Conservation (phyloP, 1,284 basidiomycete genomes). For the Singerocomus inundabilis region DNA sequence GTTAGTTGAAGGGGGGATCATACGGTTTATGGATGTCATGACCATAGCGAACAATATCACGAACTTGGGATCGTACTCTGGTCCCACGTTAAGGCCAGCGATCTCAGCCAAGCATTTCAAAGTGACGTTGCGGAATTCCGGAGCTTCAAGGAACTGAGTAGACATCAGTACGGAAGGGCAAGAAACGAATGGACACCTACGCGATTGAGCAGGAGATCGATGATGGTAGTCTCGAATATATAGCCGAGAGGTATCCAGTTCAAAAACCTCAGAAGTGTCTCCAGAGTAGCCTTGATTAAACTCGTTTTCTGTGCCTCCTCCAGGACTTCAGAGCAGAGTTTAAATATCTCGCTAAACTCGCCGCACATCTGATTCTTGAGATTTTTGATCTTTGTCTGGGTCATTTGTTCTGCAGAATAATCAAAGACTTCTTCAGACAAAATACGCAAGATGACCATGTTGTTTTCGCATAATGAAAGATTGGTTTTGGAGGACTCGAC, state of each 20-base stretch:
- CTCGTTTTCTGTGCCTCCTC: constrained; percentile 98
- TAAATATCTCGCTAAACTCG: constrained; percentile 96
- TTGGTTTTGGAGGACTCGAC: constrained; percentile 97
- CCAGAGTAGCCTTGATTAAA: constrained; percentile 92
- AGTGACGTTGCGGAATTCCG: constrained; percentile 97
- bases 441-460: constrained; percentile 99
- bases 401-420: constrained; percentile 99
- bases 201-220: constrained; percentile 88
- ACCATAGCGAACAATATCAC: constrained; percentile 97
- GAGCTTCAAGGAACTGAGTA: constrained; percentile 90
- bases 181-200: constrained; percentile 47
- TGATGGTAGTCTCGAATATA: constrained; percentile 98
- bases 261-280: constrained; percentile 94
- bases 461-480: constrained; percentile 97
- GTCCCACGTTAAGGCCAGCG: constrained; percentile 90
- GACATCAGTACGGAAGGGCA: constrained; percentile 11
- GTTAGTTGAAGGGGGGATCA: constrained; percentile 97
- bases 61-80: constrained; percentile 98
- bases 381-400: constrained; percentile 95
- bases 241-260: constrained; percentile 99
- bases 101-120: constrained; percentile 99
- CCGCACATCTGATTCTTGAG: constrained; percentile 98
- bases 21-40: constrained; percentile 95
- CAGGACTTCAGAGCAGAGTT: constrained; percentile 92
- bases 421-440: constrained; percentile 99